Base-by-base conservation (phyloP, 2,329 filamentous ascomycete species). In the Neonectria hederae region DNA sequence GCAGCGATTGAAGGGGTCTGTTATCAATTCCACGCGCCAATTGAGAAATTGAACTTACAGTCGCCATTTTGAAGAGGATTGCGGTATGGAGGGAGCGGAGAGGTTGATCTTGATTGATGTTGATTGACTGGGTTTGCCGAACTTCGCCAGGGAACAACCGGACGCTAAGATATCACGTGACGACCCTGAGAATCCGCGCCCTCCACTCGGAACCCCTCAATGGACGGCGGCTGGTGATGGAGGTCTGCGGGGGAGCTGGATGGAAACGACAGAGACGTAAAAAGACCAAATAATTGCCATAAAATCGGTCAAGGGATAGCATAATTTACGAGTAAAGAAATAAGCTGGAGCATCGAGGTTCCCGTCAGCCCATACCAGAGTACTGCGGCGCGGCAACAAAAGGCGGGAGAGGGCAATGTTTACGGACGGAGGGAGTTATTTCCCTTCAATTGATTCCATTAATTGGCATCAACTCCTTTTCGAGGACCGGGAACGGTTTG, bases 1-100 rank as follows among this genome's bases (percentile, higher is more conserved):
- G 28, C 4, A 45, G 59, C 61, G 49, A 66, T 70, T 65, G 67
- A 62, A 51, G 48, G 32, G 57, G 63, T 65, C 57, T 71, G 48
- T 28, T 24, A 66, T 69, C 65, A 71, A 65, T 55, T 54, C 43
- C 59, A 67, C 52, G 58, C 65, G 58, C 66, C 72, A 76, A 77
- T 77, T 75, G 69, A 69, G 61, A 57, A 67, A 69, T 71, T 75
- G 61, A 51, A 89, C 88, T 86, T 87, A 91, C 89, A 85, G 86
- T 85, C 81, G 87, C 88, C 89, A 90, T 90, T 85, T 83, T 89
- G 84, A 82, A 78, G 76, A 84, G 76, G 80, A 77, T 80, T 78
- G 78, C 75, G 76, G 78, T 80, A 76, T 80, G 75, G 62, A 75
- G 77, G 76, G 80, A 83, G 81, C 82, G 80, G 79, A 82, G 81